Percentiles rank a stretch among this genome's conserved stretches.
Evolutionary conservation across 257 asterid species (phyloP).

Genomic region (Anisodus acutangulus): DNA sequence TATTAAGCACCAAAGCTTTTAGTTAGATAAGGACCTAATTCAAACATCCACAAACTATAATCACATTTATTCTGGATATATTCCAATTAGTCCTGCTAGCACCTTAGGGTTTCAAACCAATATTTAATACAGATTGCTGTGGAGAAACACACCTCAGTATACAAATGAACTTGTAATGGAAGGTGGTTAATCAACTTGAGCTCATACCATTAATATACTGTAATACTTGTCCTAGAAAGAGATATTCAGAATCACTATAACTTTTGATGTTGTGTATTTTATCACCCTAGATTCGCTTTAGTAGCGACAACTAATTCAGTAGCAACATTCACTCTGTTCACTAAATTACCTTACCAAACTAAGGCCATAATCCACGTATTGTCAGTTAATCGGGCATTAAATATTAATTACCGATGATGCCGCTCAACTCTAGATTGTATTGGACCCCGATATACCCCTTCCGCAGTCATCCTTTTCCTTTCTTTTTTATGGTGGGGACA

Average conservation of each 20-base stretch:
- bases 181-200: background rate
- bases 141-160: background rate
- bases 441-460: slow-evolving; percentile 24
- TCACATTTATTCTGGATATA: background rate
- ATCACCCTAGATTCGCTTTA: background rate
- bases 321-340: background rate
- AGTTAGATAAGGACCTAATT: background rate
- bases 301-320: background rate
- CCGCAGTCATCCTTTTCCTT: slow-evolving; percentile 44
- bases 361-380: background rate
- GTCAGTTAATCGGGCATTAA: background rate
- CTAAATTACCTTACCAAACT: background rate
- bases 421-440: background rate
- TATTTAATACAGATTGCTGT: background rate
- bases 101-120: background rate
- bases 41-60: background rate
- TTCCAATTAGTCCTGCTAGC: background rate
- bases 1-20: background rate
- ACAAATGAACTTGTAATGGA: background rate
- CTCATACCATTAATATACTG: background rate
- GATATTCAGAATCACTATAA: background rate
- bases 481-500: background rate
- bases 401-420: background rate
- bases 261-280: background rate
- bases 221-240: background rate